Conservation (phyloP, 2,329 filamentous ascomycete genomes). For the Trichoderma sp. region DNA sequence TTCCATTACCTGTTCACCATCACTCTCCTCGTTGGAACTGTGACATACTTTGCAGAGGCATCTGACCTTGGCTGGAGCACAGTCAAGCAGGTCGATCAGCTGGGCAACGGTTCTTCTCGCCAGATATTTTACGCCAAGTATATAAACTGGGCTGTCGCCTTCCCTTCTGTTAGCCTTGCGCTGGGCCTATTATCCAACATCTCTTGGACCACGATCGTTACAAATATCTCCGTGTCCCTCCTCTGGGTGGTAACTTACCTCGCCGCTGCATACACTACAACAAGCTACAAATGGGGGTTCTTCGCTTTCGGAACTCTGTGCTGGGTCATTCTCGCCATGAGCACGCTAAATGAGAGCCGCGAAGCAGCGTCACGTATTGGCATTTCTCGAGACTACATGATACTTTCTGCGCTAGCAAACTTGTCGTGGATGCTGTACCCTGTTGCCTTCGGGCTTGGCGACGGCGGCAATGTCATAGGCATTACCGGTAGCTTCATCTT, state of each 20-base stretch:
- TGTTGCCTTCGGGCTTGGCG: not conserved
- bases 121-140: not conserved
- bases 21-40: not conserved
- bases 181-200: not conserved
- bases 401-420: not conserved
- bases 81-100: not conserved
- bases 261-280: not conserved
- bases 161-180: not conserved
- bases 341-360: not conserved
- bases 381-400: not conserved
- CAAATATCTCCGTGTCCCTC: not conserved
- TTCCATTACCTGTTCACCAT: not conserved
- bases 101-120: not conserved
- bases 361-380: not conserved
- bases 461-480: not conserved
- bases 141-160: not conserved
- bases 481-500: not conserved
- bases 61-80: not conserved
- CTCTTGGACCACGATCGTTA: not conserved
- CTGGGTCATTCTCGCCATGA: not conserved
- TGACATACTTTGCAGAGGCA: not conserved
- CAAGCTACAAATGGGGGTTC: not conserved
- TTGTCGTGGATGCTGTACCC: not conserved
- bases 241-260: not conserved
- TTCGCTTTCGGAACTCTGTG: not conserved